Evolutionary conservation across 2,329 filamentous ascomycete genomes (phyloP).

Genomic region (Pseudocercospora fuligena): DNA sequence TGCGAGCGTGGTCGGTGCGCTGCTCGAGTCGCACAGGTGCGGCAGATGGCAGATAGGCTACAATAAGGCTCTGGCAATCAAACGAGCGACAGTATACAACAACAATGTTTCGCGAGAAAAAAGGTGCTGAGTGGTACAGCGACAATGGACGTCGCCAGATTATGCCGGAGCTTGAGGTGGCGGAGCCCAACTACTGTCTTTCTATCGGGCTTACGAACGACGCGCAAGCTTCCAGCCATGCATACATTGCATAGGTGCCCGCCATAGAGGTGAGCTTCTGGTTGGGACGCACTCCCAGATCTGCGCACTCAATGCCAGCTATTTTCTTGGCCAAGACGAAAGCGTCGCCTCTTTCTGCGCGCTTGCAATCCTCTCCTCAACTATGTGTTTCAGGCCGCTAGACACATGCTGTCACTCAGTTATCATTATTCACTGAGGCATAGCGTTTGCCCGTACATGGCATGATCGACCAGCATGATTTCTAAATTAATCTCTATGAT

Average conservation of each 20-base stretch:
- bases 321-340: not conserved
- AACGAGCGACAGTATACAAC: conserved; percentile 1
- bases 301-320: not conserved
- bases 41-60: not conserved
- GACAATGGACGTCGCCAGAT: no score
- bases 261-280: not conserved
- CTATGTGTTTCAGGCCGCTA: no score
- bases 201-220: not conserved
- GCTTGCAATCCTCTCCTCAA: no score
- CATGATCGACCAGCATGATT: no score
- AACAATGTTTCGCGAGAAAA: not conserved
- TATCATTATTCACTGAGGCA: no score
- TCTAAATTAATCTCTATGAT: no score
- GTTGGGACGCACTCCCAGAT: no score
- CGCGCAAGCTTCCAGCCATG: not conserved
- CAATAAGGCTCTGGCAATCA: not conserved
- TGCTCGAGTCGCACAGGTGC: not conserved
- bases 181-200: not conserved
- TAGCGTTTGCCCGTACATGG: no score
- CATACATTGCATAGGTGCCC: not conserved
- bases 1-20: conserved; percentile 7
- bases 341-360: not conserved
- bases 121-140: no score
- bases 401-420: no score
- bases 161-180: not conserved